Evolutionary conservation across 2,329 filamentous ascomycete genomes (phyloP), one percentile per base, ranked within the genome.

Genomic region (Neurospora sp.): DNA sequence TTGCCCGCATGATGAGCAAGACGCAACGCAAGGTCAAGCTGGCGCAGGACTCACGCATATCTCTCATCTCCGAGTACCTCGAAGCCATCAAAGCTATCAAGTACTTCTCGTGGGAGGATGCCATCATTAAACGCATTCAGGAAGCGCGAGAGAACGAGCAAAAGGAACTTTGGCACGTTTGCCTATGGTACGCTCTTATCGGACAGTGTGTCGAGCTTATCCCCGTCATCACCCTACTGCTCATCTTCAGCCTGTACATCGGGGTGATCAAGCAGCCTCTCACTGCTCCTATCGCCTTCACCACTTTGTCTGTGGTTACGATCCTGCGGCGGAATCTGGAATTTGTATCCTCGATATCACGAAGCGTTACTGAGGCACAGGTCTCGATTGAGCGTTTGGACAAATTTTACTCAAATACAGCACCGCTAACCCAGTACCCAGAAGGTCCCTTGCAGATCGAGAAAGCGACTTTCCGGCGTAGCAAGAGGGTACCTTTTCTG

Each of bases 31-130:
- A 82, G n/a, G 84, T 86, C 66, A 84, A 85, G 72, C 82, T 82
- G 69, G 83, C 85, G 28, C 86, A 87, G 66, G 86, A 88, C 74
- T 80, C 81, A 17, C 83, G 87, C 36, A 85, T 88, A 69, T 87
- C 86, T 1, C 81, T 86, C 23, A 83, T 88, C 19, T 84, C 85
- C 0, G 86, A 88, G 74, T 88, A 87, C 73, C 80, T 88, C 36
- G 79, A 82, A 36, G 87, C 86, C 8, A 87, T 88, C 69, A 82
- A 84, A 11, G 85, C 84, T 17, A 83, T 88, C 77, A 88, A 88
- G 74, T 88, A 87, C 73, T 88, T 88, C 75, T 84, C 84, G 2
- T 88, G 86, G 87, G 86, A 88, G 74, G 80, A 82, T 19, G 81
- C 84, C 39, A 83, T 86, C 71, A 81, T 83, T 11, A 79, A 82